Base-by-base conservation (phyloP, 2,329 filamentous ascomycete genomes). In the Dactylellina cionopaga region DNA sequence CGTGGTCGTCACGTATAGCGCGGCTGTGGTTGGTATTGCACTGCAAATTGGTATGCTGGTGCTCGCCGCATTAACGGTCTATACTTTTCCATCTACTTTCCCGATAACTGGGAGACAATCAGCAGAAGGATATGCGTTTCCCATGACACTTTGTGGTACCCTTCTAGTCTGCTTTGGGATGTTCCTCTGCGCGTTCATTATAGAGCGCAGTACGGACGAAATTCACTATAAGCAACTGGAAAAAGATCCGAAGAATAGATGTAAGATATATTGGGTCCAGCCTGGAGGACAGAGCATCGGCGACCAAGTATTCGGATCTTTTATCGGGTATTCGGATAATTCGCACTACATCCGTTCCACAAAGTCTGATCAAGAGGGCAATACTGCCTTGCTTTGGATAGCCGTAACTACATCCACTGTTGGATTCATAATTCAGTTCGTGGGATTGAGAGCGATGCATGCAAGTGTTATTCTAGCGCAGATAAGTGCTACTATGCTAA, bases 171-270 rank as follows among this genome's bases (percentile, higher is more conserved):
- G 77, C 0, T 2, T 66, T 4, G 79, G 80, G 0, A 74, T 81
- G 31, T 39, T 80, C 0, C 29, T 80, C 0, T 81, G 79, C 59
- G 75, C 77, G 0, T 76, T 78, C 44, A 78, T 81, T 2, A 78
- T 81, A 6, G 78, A 81, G 22, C 62, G 52, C 5, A 80, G 79
- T 41, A 80, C 80, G 0, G 15, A 35, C 1, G 79, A 71, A 27
- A 31, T 39, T 15, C 66, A 71, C 15, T 71, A 71, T 19, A 13
- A 62, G 27, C 65, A 70, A 31, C 27, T 29, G 9, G 29, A 62
- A 5, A 44, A 37, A 10, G 46, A 43, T 4, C 17, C 17, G 1
- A 17, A 54, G 19, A 66, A 54, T n/a, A 58, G 37, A 22, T 59
- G 46, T 9, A 59, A 60, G 9, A 64, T 72, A 22, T 73, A 62